Percentiles rank a stretch among this genome's conserved stretches.
These are phyloP conservation scores for Lepidium campestre DNA, from an alignment of 441 rosid species.

Conservation along the genomic window DNA sequence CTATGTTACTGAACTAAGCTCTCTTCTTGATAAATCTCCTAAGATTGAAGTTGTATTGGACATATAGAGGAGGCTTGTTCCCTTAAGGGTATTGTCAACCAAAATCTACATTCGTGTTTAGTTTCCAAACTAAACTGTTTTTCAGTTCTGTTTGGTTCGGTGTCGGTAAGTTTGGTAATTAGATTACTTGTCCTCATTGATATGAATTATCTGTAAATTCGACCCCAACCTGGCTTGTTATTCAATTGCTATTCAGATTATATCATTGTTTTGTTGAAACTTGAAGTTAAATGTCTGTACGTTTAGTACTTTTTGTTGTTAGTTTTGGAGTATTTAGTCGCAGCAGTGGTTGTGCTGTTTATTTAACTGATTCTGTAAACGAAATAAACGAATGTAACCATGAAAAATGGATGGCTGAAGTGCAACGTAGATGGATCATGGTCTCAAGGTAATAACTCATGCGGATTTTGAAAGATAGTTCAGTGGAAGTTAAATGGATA, in stretches of 20 bases:
- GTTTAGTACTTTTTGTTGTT: no score
- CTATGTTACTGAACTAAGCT: conserved; percentile 40
- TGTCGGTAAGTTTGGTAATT: background rate
- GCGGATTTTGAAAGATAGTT: no score
- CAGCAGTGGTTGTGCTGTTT: no score
- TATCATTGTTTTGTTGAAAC: no score
- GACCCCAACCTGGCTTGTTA: background rate
- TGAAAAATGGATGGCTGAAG: no score
- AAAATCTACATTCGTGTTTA: background rate
- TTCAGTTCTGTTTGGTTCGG: background rate
- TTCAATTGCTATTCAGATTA: background rate
- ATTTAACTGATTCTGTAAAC: no score
- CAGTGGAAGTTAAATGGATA: no score
- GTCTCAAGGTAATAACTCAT: no score
- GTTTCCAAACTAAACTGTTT: background rate
- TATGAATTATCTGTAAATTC: background rate
- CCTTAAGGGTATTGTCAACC: background rate
- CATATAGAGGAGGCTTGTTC: conserved; percentile 1
- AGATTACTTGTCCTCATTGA: background rate
- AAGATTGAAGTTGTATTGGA: conserved; percentile 30
- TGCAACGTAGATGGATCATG: no score
- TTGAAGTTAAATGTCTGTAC: no score
- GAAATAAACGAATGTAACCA: no score
- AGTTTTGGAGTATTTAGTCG: no score
- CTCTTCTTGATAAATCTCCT: conserved; percentile 49